Base-by-base conservation (phyloP, 768 basidiomycete species). In the Cyclocybe cylindracea region DNA sequence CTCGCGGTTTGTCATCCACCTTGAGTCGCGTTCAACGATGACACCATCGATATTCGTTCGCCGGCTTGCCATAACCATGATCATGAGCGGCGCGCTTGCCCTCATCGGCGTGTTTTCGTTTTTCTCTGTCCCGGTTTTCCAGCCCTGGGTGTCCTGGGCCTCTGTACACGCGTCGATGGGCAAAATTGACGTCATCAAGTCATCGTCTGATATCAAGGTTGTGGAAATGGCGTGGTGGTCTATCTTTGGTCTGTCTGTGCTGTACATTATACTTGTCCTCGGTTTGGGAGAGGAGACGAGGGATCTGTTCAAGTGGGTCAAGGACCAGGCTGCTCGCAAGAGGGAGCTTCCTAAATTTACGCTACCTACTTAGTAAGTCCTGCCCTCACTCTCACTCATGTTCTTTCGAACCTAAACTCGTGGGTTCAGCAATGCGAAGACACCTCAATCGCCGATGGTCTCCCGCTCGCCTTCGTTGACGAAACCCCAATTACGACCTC, bases 41-140 rank as follows among this genome's bases (percentile, higher is more conserved):
- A 75, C 71, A 8, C 70, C 73, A 7, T 73, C 74, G 6, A 65
- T 74, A 8, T 89, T 87, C 63, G 59, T 82, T 33, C 82, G 87
- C 14, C 78, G 84, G 7, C 70, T 87, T 48, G 66, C 76, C 2
- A 72, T 82, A 19, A 75, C 77, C 7, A 60, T 77, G 16, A 55
- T 74, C 14, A 78, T 80, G 47, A 71, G 80, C 14, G 45, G 66
- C 1, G 59, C 74, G 11, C 71, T 77, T n/a, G 58, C 77, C n/a
- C 55, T 78, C 1, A 54, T 79, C 51, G 59, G 63, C 40, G 52
- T 73, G 11, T 71, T 77, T 53, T 72, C 66, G 5, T 55, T 77
- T n/a, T 73, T 72, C 50, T 69, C 68, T 10, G 53, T 68, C 47
- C 56, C 62, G 33, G 36, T 46, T 52, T 60, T 63, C 47, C 40